Evolutionary conservation across 164 flowering plant genomes (phyloP), one percentile per base, ranked within the genome.

Genomic region (Tetracentron sinense): DNA sequence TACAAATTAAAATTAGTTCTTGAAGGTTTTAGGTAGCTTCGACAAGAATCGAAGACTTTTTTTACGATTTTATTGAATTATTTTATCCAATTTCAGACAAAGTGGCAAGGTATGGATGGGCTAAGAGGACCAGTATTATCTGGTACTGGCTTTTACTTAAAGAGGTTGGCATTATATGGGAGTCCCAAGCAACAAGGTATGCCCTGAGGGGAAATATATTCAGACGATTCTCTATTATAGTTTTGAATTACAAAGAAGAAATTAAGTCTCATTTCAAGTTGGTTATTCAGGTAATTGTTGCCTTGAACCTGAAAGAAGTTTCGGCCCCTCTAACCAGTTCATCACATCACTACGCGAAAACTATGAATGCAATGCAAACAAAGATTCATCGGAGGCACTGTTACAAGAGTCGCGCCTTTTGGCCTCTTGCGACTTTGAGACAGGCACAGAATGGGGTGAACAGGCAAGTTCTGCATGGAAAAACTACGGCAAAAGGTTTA

Each of bases 401-500:
- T 21, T 70, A 20, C 31, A 65, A 57, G 79, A 75, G 54, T 69
- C 75, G 17, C 11, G 62, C 23, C n/a, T n/a, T 59, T 65, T 73
- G 42, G 69, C 79, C 1, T 63, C 75, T 28, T 75, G 79, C 49
- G 38, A 57, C 1, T 72, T 50, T 21, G 77, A 78, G 31, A 47
- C 62, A 7, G 56, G 68, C 59, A 78, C 79, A 6, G 46, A 52
- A 62, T 78, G 82, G 82, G 82, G 82, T 19, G 56, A 62, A 48
- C 65, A 72, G 67, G 78, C 62, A 66, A 70, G 65, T 63, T 25
- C 2, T 50, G n/a, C n/a, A n/a, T n/a, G n/a, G n/a, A n/a, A n/a
- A n/a, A n/a, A n/a, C n/a, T n/a, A n/a, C n/a, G n/a, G n/a, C n/a
- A n/a, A n/a, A n/a, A n/a, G n/a, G n/a, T n/a, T n/a, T n/a, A n/a